These are phyloP conservation scores for Sphagnum magellanicum DNA, from an alignment of 228 moss, liverwort and hornwort genomes.

Conservation along the genomic window DNA sequence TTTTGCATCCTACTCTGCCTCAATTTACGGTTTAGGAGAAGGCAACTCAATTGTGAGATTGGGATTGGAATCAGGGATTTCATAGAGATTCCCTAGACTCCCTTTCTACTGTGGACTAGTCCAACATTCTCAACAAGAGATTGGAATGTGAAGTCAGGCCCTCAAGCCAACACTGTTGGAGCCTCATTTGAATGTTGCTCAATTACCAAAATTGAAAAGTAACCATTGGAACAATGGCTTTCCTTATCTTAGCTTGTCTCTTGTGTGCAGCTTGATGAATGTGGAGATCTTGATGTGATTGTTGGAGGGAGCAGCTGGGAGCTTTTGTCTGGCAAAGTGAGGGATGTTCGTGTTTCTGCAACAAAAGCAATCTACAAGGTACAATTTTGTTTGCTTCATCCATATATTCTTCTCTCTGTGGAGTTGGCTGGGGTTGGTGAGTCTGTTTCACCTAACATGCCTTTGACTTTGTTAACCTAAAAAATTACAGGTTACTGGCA, in stretches of 20 bases:
- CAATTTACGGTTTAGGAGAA: no score
- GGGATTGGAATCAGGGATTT: no score
- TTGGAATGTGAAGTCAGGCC: background rate
- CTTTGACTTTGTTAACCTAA: no score
- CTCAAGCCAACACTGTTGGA: background rate
- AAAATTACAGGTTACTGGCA: no score
- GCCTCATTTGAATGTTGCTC: background rate
- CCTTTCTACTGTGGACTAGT: no score
- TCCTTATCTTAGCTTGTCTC: slow-evolving; percentile 1
- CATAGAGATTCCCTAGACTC: no score
- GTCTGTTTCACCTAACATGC: no score
- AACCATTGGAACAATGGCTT: background rate
- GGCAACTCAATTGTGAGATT: no score
- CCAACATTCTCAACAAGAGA: background rate
- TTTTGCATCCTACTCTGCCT: no score
- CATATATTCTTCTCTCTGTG: background rate
- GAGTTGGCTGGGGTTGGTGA: background rate
- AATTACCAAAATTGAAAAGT: no score
- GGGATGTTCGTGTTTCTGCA: slow-evolving; percentile 39
- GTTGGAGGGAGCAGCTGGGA: slow-evolving; percentile 56
- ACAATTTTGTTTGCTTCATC: slow-evolving; percentile 2
- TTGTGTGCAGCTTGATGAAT: slow-evolving; percentile 35
- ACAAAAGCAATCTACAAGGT: slow-evolving; percentile 49
- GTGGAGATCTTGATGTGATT: slow-evolving; percentile 39
- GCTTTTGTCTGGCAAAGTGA: slow-evolving; percentile 49